Evolutionary conservation across 495 filamentous ascomycete genomes (phyloP).

Genomic region (Podospora didyma): DNA sequence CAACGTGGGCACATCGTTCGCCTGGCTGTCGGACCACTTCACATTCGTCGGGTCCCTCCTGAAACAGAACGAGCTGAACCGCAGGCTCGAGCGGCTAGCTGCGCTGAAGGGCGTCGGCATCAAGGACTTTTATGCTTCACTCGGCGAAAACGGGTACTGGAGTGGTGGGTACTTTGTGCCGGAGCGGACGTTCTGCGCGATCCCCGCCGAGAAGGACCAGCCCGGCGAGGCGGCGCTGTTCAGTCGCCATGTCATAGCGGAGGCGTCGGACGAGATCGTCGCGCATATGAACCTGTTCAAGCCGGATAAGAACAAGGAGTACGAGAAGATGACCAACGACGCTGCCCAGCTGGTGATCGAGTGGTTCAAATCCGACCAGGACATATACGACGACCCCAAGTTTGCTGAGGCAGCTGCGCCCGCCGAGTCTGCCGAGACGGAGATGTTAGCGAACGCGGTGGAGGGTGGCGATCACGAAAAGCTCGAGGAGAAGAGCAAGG

Average conservation of each 20-base stretch:
- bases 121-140: conserved; percentile 28
- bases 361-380: conserved; percentile 49
- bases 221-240: conserved; percentile 40
- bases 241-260: conserved; percentile 63
- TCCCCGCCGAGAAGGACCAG: conserved; percentile 35
- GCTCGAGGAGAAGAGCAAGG: conserved; percentile 5
- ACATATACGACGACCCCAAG: conserved; percentile 38
- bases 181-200: conserved; percentile 48
- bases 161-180: conserved; percentile 52
- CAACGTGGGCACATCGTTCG: conserved; percentile 43
- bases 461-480: conserved; percentile 20
- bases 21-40: conserved; percentile 45
- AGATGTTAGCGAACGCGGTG: conserved; percentile 35
- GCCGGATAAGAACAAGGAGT: conserved; percentile 70
- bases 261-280: conserved; percentile 70
- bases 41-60: conserved; percentile 44
- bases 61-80: conserved; percentile 38
- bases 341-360: conserved; percentile 55
- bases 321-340: conserved; percentile 62
- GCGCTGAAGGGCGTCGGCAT: conserved; percentile 36
- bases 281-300: conserved; percentile 86
- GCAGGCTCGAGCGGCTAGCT: conserved; percentile 38
- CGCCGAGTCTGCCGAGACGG: conserved; percentile 27
- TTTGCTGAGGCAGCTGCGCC: conserved; percentile 27
- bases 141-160: conserved; percentile 51